phyloP scores from a whole-genome alignment of 345 rosid genomes.

The Gossypium sturtianum region DNA sequence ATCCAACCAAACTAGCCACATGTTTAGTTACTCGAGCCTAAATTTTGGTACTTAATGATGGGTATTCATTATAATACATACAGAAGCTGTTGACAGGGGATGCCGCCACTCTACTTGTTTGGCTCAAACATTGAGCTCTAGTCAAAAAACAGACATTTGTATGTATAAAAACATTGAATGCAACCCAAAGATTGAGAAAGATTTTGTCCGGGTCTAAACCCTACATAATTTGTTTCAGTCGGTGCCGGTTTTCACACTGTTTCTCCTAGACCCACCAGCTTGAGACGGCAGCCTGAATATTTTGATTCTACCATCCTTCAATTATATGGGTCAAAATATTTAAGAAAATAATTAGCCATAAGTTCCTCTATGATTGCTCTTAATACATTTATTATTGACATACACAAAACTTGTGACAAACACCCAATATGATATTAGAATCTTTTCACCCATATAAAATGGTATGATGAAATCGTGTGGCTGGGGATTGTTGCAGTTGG shows the following conservation, averaged over 20 bases:
- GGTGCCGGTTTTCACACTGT: conserved; percentile 12
- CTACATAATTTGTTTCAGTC: neutral
- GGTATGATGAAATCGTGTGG: neutral
- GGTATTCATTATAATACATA: neutral
- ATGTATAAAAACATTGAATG: neutral
- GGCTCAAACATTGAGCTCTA: neutral
- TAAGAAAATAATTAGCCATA: neutral
- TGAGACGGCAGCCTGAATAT: neutral
- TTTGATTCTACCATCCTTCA: neutral
- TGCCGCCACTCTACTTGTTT: neutral
- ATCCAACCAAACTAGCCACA: neutral
- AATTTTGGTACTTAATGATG: neutral
- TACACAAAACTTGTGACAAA: neutral
- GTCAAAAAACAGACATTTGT: neutral
- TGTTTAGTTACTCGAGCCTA: neutral
- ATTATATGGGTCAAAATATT: neutral
- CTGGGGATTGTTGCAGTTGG: neutral
- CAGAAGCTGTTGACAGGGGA: neutral
- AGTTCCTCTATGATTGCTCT: neutral
- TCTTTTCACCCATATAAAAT: neutral
- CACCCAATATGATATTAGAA: neutral
- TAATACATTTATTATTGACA: neutral
- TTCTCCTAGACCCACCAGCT: neutral
- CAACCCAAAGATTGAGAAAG: neutral
- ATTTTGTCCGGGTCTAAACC: neutral